Evolutionary conservation across 75 land plant genomes (phyloP), one percentile per base, ranked within the genome.

Genomic region (Azolla pinnata): DNA sequence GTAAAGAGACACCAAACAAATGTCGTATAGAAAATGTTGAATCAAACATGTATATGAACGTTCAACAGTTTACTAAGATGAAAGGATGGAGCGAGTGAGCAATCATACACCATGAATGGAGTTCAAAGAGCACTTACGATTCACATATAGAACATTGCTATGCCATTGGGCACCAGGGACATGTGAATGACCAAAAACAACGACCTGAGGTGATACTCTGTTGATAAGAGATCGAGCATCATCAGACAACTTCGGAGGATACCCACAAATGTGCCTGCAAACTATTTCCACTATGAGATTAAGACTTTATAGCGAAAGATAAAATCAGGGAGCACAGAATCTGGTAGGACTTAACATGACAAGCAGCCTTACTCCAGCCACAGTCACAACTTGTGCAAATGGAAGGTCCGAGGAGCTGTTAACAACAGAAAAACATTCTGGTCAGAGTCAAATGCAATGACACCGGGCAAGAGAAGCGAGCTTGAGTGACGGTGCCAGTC

Each of bases 261-360:
- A 56, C 40, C 59, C 59, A 56, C 67, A 65, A 2, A 65, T 65
- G 42, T 65, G 67, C 67, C 67, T 65, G n/a, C n/a, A n/a, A n/a
- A n/a, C n/a, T n/a, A n/a, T n/a, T n/a, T n/a, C n/a, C n/a, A n/a
- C n/a, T n/a, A n/a, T 49, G 32, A 47, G 48, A 35, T 5, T 12
- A 35, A 35, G 12, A 35, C 5, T 5, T 5, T 5, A 35, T 5
- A 48, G 51, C 19, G 51, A 9, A 48, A 7, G 18, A 48, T 12
- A 18, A 20, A 18, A 8, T 18, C 29, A 52, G 14, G 27, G 10
- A 24, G 28, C 2, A 52, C 5, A 52, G 27, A 25, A 52, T 27
- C 14, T 4, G 14, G 29, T 25, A 25, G 5, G 2, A 31, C 10
- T 21, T 57, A 19, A 38, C 44, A 57, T 8, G 4, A 57, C 23